Evolutionary conservation across 306 rosid genomes (phyloP).

Genomic region (Malus sylvestris): DNA sequence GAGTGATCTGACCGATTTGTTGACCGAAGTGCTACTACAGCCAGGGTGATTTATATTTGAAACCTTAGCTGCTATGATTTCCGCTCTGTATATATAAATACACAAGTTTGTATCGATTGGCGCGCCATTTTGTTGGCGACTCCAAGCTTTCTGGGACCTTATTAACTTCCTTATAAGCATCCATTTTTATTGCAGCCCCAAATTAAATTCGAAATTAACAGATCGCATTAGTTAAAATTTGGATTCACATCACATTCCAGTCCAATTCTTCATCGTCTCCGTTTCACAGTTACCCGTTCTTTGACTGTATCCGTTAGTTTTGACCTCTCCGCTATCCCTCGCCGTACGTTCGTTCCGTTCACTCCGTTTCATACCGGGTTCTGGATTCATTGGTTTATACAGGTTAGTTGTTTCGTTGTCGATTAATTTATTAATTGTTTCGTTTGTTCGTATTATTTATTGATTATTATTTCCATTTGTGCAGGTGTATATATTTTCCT

Average conservation of each 20-base stretch:
- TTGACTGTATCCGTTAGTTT: not conserved
- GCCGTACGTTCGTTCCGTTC: not conserved
- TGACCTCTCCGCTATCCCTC: not conserved
- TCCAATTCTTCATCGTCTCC: not conserved
- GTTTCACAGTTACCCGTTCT: not conserved
- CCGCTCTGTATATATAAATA: conserved; percentile 20
- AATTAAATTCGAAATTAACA: conserved; percentile 4
- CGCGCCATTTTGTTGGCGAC: conserved; percentile 38
- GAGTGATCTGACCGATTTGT: conserved; percentile 25
- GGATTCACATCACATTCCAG: not conserved
- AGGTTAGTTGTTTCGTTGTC: not conserved
- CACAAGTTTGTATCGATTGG: conserved; percentile 16
- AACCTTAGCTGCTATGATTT: not conserved
- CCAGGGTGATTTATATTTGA: not conserved
- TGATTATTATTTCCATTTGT: not conserved
- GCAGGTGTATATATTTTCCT: not conserved
- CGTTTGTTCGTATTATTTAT: not conserved
- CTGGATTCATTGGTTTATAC: not conserved
- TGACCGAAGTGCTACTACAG: conserved; percentile 22
- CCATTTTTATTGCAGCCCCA: not conserved
- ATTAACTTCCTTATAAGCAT: conserved; percentile 10
- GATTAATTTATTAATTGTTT: not conserved
- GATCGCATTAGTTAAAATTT: not conserved
- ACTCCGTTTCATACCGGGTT: not conserved
- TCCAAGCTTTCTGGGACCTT: conserved; percentile 31